Evolutionary conservation across 805 yeast species (phyloP).

Genomic region (Saturnispora saitoi): DNA sequence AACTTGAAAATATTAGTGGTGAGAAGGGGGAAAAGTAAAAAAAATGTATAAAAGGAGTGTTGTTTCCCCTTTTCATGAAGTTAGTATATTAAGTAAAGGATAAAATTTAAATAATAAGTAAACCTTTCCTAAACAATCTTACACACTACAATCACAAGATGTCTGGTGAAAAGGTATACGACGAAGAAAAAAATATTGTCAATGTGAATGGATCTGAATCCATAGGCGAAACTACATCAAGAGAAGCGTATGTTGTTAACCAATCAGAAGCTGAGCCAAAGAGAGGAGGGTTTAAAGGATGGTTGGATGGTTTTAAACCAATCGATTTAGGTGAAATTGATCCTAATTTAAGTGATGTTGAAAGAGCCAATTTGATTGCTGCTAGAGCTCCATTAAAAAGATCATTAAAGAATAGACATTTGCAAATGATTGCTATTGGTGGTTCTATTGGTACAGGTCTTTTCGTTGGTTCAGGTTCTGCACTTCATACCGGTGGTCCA

Average conservation of each 20-base stretch:
- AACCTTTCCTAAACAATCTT: no score
- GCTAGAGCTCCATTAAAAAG: conserved; percentile 44
- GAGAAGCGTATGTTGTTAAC: conserved; percentile 4
- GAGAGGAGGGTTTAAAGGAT: conserved; percentile 9
- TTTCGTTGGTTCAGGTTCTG: conserved; percentile 63
- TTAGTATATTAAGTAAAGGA: no score
- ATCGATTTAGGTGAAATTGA: conserved; percentile 32
- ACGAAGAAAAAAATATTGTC: conserved; percentile 16
- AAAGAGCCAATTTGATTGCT: conserved; percentile 38
- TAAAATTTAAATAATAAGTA: background rate
- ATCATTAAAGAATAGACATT: conserved; percentile 52
- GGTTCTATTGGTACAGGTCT: conserved; percentile 82
- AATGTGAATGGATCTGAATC: conserved; percentile 13
- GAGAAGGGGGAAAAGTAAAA: no score
- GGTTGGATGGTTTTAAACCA: conserved; percentile 27
- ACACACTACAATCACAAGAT: background rate
- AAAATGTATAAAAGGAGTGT: background rate
- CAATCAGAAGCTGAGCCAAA: background rate
- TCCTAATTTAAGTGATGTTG: conserved; percentile 35
- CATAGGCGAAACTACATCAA: conserved; percentile 9
- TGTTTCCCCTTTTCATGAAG: no score
- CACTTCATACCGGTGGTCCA: conserved; percentile 65
- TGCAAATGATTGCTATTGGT: conserved; percentile 77
- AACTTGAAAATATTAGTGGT: no score
- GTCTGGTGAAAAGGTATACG: conserved; percentile 12